Evolutionary conservation across 1,284 basidiomycete species (phyloP).

Genomic region (Papiliotrema laurentii): DNA sequence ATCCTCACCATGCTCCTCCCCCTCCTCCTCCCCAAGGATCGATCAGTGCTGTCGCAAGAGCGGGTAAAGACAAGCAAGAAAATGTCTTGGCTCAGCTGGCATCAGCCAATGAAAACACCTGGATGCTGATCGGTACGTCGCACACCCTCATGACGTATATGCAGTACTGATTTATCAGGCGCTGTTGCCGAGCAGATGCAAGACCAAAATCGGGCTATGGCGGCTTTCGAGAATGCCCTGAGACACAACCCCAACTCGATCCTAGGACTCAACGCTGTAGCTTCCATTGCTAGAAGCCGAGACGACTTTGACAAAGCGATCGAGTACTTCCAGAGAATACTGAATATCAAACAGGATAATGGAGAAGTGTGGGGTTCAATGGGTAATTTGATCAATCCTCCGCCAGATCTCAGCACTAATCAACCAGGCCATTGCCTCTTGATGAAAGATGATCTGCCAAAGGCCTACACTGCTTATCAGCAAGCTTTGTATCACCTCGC

Average conservation of each 20-base stretch:
- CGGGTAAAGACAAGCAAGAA: constrained; percentile 38
- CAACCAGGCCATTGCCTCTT: constrained; percentile 78
- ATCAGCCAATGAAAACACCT: constrained; percentile 82
- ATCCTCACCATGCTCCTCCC: neutral
- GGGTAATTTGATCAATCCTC: constrained; percentile 52
- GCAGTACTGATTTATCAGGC: too few relatives aligned
- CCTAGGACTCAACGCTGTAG: constrained; percentile 81
- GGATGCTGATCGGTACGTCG: constrained; percentile 81
- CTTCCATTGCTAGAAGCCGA: constrained; percentile 56
- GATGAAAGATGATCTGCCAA: constrained; percentile 98
- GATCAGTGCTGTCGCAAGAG: constrained; percentile 8
- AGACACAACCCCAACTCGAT: constrained; percentile 87
- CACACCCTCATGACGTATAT: too few relatives aligned
- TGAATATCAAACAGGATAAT: constrained; percentile 82
- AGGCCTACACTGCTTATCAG: constrained; percentile 97
- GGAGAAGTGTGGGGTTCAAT: constrained; percentile 93
- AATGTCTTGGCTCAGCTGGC: constrained; percentile 52
- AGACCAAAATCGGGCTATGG: constrained; percentile 80
- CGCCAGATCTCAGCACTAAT: neutral
- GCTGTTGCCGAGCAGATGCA: constrained; percentile 86
- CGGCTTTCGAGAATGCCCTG: constrained; percentile 85
- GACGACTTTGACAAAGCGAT: constrained; percentile 62
- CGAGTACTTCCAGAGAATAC: constrained; percentile 88
- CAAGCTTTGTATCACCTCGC: constrained; percentile 93
- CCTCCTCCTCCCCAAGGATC: neutral